A percentile compares a stretch with the other conserved stretches of the same genome.
Conservation (phyloP, 2,329 filamentous ascomycete species). For the Harringtonia aguacate region DNA sequence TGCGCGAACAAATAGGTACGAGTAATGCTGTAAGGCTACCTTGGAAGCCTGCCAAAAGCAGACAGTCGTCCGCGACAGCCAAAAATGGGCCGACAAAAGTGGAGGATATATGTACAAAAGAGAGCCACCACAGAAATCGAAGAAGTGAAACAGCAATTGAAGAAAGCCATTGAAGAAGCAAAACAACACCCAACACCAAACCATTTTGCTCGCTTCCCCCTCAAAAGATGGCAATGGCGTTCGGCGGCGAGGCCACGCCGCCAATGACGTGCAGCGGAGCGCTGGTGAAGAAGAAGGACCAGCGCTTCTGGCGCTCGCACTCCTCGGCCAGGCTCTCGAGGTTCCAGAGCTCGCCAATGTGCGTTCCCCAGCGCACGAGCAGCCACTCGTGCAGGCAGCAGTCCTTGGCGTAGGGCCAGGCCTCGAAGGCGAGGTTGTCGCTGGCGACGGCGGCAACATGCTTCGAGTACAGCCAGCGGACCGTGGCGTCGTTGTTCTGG, state of each 20-base stretch:
- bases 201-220: background rate
- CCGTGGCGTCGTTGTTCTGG: too few relatives aligned
- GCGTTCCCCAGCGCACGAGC: constrained; percentile 39
- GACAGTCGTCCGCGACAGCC: too few relatives aligned
- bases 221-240: constrained; percentile 35
- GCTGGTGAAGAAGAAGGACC: constrained; percentile 52
- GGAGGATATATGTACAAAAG: too few relatives aligned
- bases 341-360: constrained; percentile 45
- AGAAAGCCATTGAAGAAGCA: too few relatives aligned
- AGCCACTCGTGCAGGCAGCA: constrained; percentile 32
- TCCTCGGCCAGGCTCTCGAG: constrained; percentile 40
- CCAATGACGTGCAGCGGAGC: constrained; percentile 48
- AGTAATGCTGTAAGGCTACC: too few relatives aligned
- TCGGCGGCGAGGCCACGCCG: constrained; percentile 35
- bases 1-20: too few relatives aligned
- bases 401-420: background rate
- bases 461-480: too few relatives aligned
- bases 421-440: constrained; percentile 1
- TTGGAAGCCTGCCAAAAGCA: too few relatives aligned
- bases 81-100: too few relatives aligned
- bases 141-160: too few relatives aligned
- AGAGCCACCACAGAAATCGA: too few relatives aligned
- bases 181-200: too few relatives aligned
- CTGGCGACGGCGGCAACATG: constrained; percentile 5
- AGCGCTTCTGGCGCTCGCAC: constrained; percentile 40